Base-by-base conservation (phyloP, 2,329 filamentous ascomycete species). In the Simplicillium sp. region DNA sequence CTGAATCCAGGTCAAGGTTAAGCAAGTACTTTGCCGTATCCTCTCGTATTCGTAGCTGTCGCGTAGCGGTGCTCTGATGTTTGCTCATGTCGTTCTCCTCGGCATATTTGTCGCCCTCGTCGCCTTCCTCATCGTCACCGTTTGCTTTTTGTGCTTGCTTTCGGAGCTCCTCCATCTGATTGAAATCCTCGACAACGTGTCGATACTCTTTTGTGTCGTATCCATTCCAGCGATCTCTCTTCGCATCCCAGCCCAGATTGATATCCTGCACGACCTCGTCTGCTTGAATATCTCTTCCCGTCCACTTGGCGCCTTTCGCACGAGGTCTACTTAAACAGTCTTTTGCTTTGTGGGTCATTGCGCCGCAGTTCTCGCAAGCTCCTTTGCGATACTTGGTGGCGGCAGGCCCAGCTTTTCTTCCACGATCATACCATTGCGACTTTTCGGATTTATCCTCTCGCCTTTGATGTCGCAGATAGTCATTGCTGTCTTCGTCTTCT, bases 341-440 rank as follows among this genome's bases (percentile, higher is more conserved):
- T 58, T 94, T 95, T 39, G 80, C 84, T 65, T 94, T 94, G 66
- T 98, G 92, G 49, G 86, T 88, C 85, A 97, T 94, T 43, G 88
- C 83, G 54, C 92, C 92, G 67, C 92, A 98, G 65, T 98, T 98
- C 64, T 97, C 90, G 66, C 92, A 98, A 40, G 92, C 90, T 56
- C 94, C 92, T 68, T 97, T 98, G 50, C 94, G 86, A 60, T 86
- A 98, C 58, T 96, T 98, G 50, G 92, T 98, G 38, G 90, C 88
- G 1, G 88, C 88, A 4, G 87, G 87, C 0, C 86, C 88, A 11
- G 77, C 66, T 58, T 87, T 90, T 65, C 84, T 84, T 39, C 88
- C 88, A 34, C 92, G 83, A 46, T 94, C 86, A 65, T 96, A 94
- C 90, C 89, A 95, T 78, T 86, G 83, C 20, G 85, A 82, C 46